Conservation (phyloP, 306 rosid species). For the Cajanus cajan region DNA sequence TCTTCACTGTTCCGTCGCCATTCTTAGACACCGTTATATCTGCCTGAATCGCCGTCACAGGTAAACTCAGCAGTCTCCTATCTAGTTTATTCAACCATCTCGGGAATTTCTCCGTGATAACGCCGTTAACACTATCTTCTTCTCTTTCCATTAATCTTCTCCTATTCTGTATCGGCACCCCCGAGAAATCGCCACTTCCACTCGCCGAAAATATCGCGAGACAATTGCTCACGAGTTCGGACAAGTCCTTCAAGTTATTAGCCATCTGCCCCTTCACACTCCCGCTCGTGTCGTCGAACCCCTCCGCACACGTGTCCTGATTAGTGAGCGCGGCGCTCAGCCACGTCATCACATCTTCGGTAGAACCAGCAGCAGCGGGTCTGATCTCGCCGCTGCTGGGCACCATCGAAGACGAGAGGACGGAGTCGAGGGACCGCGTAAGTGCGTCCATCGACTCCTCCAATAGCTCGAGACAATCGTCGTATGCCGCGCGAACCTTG, state of each 20-base stretch:
- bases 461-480: slow-evolving; percentile 77
- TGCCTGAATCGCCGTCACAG: slow-evolving; percentile 63
- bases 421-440: slow-evolving; percentile 42
- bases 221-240: slow-evolving; percentile 73
- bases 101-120: slow-evolving; percentile 54
- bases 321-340: slow-evolving; percentile 78
- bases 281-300: slow-evolving; percentile 49
- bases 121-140: background rate
- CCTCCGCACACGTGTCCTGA: slow-evolving; percentile 89
- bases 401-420: background rate
- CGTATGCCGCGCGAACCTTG: slow-evolving; percentile 49
- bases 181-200: slow-evolving; percentile 52
- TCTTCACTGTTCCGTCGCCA: slow-evolving; percentile 60
- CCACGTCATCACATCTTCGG: slow-evolving; percentile 78
- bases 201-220: slow-evolving; percentile 66
- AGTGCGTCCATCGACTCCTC: slow-evolving; percentile 66
- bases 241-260: slow-evolving; percentile 53
- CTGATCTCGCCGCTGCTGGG: background rate
- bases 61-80: slow-evolving; percentile 58
- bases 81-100: slow-evolving; percentile 65
- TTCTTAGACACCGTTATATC: slow-evolving; percentile 65
- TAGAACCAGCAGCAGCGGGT: background rate
- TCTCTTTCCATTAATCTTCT: slow-evolving; percentile 55
- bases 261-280: slow-evolving; percentile 50
- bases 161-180: slow-evolving; percentile 72